Evolutionary conservation across 108 stramenopile species (phyloP), one percentile per base, ranked within the genome.

Genomic region (Fistulifera solaris): DNA sequence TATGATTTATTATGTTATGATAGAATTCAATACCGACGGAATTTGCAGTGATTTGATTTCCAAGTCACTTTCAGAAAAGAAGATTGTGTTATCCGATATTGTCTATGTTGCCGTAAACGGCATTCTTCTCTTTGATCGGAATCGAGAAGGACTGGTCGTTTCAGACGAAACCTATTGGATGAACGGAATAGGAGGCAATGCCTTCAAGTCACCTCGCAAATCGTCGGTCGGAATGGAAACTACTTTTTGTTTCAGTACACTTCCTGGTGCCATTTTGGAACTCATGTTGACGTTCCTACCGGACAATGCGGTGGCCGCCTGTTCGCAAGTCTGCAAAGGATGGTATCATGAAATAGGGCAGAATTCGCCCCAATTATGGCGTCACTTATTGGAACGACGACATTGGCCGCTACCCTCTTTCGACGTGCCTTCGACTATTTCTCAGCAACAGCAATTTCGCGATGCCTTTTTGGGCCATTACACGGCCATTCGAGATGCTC

Each of bases 281-380:
- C 58, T 70, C 39, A 63, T 75, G 18, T 56, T 80, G 21, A 63
- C 61, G 13, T 80, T 67, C 51, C 48, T 80, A 10, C 67, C 73
- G 10, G 71, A 72, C 35, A 27, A 11, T 11, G 57, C 68, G 1
- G 70, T 67, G 12, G 67, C 74, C 13, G 23, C 39, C 0, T 45
- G 67, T 47, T 27, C 67, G 1, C 58, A 42, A 44, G 78, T 80
- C n/a, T 80, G 71, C 48, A 54, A 47, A 12, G 49, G 67, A 5
- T 80, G 78, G 78, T 27, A 66, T 54, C 50, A 58, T 35, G 74
- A 80, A 58, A 76, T 80, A 52, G 71, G 71, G 12, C 56, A 73
- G 48, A 21, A 66, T 27, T 80, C 78, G 5, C 69, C 56, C 21
- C 46, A 69, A 8, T 48, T 80, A 19, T 80, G 78, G 78, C 48